Conservation (phyloP, 345 rosid species). For the Dimocarpus longan region DNA sequence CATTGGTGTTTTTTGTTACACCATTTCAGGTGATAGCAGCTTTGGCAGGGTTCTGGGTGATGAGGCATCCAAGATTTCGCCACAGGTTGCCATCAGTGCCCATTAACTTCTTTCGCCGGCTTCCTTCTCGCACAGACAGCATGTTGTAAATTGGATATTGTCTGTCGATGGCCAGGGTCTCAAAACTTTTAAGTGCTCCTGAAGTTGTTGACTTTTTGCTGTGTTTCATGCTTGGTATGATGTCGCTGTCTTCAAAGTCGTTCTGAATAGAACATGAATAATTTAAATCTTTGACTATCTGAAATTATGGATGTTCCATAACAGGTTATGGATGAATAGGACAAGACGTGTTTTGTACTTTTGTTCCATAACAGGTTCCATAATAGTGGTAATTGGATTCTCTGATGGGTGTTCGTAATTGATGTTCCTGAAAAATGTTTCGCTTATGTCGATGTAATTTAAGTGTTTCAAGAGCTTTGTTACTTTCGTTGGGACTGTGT, state of each 20-base stretch:
- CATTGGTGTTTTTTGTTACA: constrained; percentile 80
- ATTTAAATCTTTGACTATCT: not conserved
- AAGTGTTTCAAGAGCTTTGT: not conserved
- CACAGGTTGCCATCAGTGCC: constrained; percentile 81
- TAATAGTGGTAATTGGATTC: not conserved
- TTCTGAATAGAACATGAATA: constrained; percentile 2
- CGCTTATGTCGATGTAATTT: not conserved
- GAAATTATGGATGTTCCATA: too few species aligned
- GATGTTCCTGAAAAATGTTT: not conserved
- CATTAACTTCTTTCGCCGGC: constrained; percentile 90
- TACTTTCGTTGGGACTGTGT: too few species aligned
- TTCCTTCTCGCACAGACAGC: constrained; percentile 90
- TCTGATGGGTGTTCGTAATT: not conserved
- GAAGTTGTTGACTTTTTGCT: not conserved
- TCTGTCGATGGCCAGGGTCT: constrained; percentile 5
- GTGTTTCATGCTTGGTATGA: constrained; percentile 3
- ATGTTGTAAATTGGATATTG: constrained; percentile 54
- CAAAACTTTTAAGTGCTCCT: constrained; percentile 10
- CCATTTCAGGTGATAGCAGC: constrained; percentile 88
- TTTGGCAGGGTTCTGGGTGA: constrained; percentile 70
- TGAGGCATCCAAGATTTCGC: constrained; percentile 96
- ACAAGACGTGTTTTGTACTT: not conserved
- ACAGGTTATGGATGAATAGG: not conserved
- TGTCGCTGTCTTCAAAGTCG: constrained; percentile 6
- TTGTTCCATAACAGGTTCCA: not conserved